Base-by-base conservation (phyloP, 306 rosid genomes). In the Ziziphus jujuba region DNA sequence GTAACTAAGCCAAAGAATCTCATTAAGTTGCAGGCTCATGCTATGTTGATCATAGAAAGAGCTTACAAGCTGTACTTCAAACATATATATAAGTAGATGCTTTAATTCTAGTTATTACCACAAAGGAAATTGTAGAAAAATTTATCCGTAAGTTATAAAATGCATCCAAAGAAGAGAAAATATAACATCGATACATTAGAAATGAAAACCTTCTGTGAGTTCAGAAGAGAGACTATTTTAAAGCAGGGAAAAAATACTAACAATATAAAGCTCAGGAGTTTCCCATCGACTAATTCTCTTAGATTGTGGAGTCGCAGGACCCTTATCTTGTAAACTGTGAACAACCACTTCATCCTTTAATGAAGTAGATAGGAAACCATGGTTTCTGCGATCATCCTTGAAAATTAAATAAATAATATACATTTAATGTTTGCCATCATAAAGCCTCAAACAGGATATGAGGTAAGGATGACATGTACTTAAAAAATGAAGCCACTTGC, bases 261-360 rank as follows among this genome's bases (percentile, higher is more conserved):
- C 98, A 74, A 92, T 88, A 79, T 86, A 87, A 76, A 81, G 83
- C 84, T 92, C 92, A 49, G 89, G 97, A 22, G 83, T 71, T 60
- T 83, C 81, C 98, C 98, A 92, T 25, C 59, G 71, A 70, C 73
- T 72, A 56, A 43, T 79, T 70, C 85, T 81, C 56, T 78, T 86
- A 50, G 67, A 58, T 72, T 76, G 91, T 74, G 80, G 82, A 61
- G 73, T 43, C 56, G 79, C 62, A 67, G 82, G 75, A 72, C 67
- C 63, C 67, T 61, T 40, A 77, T 80, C 82, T 65, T 89, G 88
- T 23, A 91, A 80, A 70, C 85, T 84, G 72, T 80, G 88, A 55
- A 72, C 81, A 73, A 81, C 83, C 81, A 77, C 61, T 75, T 80
- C 93, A 71, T 54, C 86, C 71, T 81, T 83, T 44, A 89, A 73